Conservation (phyloP, 108 stramenopile genomes). For the Cyclostephanos tholiformis region DNA sequence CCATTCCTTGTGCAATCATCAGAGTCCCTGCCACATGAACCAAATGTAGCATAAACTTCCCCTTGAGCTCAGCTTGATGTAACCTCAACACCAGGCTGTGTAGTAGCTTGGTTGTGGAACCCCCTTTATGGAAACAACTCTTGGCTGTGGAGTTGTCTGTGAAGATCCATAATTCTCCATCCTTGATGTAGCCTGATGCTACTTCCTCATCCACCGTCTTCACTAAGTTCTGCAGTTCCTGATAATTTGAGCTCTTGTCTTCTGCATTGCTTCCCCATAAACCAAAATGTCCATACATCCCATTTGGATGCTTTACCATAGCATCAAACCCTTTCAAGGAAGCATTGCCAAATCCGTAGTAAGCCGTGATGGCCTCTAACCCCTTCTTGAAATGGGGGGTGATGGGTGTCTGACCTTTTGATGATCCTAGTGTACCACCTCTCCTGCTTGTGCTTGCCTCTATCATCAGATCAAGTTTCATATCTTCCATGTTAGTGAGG, state of each 20-base stretch:
- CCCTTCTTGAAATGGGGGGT: no score
- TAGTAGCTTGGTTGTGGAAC: constrained; percentile 20
- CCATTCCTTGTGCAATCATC: constrained; percentile 21
- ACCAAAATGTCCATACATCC: not conserved
- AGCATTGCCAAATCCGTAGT: constrained; percentile 32
- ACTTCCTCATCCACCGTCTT: constrained; percentile 21
- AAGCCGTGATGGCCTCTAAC: not conserved
- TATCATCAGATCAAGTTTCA: no score
- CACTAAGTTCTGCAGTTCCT: constrained; percentile 25
- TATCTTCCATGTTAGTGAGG: no score
- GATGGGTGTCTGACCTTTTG: constrained; percentile 18
- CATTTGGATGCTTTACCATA: constrained; percentile 6
- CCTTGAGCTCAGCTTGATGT: not conserved
- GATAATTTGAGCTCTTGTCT: constrained; percentile 24
- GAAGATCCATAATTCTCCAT: constrained; percentile 51
- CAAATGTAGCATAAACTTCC: constrained; percentile 1
- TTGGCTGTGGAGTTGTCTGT: constrained; percentile 56
- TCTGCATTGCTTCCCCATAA: constrained; percentile 1
- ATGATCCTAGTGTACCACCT: no score
- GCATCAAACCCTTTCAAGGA: constrained; percentile 27
- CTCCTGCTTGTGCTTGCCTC: no score
- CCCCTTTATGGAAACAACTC: constrained; percentile 28
- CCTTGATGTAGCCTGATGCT: constrained; percentile 1
- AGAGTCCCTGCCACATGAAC: constrained; percentile 42
- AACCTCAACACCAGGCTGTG: constrained; percentile 15